Percentiles rank a stretch among this genome's conserved stretches.
Evolutionary conservation across 768 basidiomycete species (phyloP).

Genomic region (Phylloporus arenicola): DNA sequence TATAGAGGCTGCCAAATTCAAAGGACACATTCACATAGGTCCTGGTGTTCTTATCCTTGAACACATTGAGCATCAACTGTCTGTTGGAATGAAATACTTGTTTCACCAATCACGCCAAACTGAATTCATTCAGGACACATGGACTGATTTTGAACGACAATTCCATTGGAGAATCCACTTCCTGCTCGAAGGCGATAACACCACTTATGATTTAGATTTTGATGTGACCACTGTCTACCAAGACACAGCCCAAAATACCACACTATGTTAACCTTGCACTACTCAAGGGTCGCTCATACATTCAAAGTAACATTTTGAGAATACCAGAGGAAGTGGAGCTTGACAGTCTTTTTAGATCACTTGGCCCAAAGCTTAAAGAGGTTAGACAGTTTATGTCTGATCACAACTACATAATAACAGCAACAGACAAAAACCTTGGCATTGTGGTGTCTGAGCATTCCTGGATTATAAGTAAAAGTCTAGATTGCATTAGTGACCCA

Average conservation of each 20-base stretch:
- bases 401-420: background rate
- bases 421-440: conserved; percentile 3
- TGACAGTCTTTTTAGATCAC: background rate
- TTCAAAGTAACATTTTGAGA: too few species aligned
- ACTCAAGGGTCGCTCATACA: background rate
- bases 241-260: conserved; percentile 4
- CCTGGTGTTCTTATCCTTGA: too few species aligned
- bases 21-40: too few species aligned
- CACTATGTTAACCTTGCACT: background rate
- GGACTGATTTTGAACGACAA: too few species aligned
- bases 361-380: background rate
- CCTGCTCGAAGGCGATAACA: background rate
- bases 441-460: conserved; percentile 1
- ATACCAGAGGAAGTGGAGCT: background rate
- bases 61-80: too few species aligned
- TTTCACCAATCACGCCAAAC: too few species aligned
- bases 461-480: background rate
- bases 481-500: too few species aligned
- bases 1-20: too few species aligned
- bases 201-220: conserved; percentile 11
- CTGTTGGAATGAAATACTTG: too few species aligned
- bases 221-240: conserved; percentile 1
- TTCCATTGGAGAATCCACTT: too few species aligned
- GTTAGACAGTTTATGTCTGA: background rate
- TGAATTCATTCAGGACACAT: too few species aligned